Evolutionary conservation across 1,139 yeast species (phyloP).

Genomic region (Pichia sp.): DNA sequence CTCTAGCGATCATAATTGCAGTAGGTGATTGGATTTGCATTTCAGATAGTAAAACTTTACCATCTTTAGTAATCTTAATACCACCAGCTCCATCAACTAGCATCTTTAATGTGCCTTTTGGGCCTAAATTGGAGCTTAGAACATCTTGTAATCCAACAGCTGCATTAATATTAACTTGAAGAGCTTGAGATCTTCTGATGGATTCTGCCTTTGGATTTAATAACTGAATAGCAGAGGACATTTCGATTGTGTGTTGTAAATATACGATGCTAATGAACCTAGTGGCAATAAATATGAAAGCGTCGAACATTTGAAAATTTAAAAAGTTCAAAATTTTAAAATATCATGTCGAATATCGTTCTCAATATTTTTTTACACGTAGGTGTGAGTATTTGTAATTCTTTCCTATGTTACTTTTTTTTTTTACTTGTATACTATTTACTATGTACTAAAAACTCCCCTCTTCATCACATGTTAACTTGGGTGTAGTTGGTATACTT

Average conservation of each 20-base stretch:
- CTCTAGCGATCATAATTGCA: slow-evolving; percentile 97
- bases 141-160: slow-evolving; percentile 96
- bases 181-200: slow-evolving; percentile 86
- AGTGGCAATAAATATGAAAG: neutral
- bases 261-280: neutral
- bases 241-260: slow-evolving; percentile 3
- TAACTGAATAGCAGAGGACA: slow-evolving; percentile 66
- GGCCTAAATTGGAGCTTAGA: slow-evolving; percentile 86
- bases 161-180: slow-evolving; percentile 90
- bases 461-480: neutral
- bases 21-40: slow-evolving; percentile 99
- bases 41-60: slow-evolving; percentile 85
- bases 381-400: too few relatives aligned
- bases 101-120: slow-evolving; percentile 94
- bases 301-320: neutral
- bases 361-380: too few relatives aligned
- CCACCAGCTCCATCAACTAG: slow-evolving; percentile 96
- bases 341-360: too few relatives aligned
- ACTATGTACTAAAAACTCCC: too few relatives aligned
- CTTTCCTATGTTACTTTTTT: too few relatives aligned
- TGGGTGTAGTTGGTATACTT: neutral
- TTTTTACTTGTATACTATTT: too few relatives aligned
- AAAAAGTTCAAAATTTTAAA: too few relatives aligned
- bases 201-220: slow-evolving; percentile 97
- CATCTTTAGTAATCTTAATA: slow-evolving; percentile 93